phyloP scores from a whole-genome alignment of 2,329 filamentous ascomycete genomes.

The Cryphonectria radicalis region DNA sequence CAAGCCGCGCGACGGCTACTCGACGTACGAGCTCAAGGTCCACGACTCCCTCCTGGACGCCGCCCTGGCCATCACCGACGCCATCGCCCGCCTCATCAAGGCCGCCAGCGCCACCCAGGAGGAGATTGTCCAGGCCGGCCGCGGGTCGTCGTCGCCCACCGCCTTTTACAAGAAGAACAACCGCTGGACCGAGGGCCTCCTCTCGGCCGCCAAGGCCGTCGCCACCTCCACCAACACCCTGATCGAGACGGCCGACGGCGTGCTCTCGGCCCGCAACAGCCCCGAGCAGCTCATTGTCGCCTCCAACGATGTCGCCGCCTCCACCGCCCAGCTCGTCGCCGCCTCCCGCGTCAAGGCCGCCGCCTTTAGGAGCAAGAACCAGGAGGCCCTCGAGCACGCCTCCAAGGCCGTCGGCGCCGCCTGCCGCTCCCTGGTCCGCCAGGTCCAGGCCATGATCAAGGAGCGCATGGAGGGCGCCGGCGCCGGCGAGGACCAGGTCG shows the following conservation, averaged over 20 bases:
- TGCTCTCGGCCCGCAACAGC: slow-evolving; percentile 87
- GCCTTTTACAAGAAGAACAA: slow-evolving; percentile 99
- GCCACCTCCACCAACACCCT: slow-evolving; percentile 91
- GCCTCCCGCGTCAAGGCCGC: slow-evolving; percentile 82
- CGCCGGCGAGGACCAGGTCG: slow-evolving; percentile 78
- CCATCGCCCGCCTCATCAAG: slow-evolving; percentile 92
- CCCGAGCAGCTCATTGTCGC: slow-evolving; percentile 98
- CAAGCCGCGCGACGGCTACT: slow-evolving; percentile 94
- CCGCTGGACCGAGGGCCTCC: slow-evolving; percentile 96
- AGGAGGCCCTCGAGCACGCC: slow-evolving; percentile 87
- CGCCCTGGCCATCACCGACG: slow-evolving; percentile 89
- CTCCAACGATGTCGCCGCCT: slow-evolving; percentile 94
- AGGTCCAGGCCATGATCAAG: slow-evolving; percentile 93
- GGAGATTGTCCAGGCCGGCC: slow-evolving; percentile 93
- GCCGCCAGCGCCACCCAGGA: slow-evolving; percentile 91
- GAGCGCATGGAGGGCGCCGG: slow-evolving; percentile 65
- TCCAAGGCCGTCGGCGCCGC: slow-evolving; percentile 91
- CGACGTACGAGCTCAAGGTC: slow-evolving; percentile 94
- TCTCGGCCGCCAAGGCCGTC: slow-evolving; percentile 95
- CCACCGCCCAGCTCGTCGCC: slow-evolving; percentile 93
- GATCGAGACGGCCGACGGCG: slow-evolving; percentile 97
- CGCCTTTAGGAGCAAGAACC: slow-evolving; percentile 95
- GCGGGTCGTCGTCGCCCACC: slow-evolving; percentile 82
- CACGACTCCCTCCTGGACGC: slow-evolving; percentile 95
- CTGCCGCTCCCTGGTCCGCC: slow-evolving; percentile 84